Evolutionary conservation across 208 protist species (phyloP), one percentile per base, ranked within the genome.

Genomic region (Wallacemonas rigidus): DNA sequence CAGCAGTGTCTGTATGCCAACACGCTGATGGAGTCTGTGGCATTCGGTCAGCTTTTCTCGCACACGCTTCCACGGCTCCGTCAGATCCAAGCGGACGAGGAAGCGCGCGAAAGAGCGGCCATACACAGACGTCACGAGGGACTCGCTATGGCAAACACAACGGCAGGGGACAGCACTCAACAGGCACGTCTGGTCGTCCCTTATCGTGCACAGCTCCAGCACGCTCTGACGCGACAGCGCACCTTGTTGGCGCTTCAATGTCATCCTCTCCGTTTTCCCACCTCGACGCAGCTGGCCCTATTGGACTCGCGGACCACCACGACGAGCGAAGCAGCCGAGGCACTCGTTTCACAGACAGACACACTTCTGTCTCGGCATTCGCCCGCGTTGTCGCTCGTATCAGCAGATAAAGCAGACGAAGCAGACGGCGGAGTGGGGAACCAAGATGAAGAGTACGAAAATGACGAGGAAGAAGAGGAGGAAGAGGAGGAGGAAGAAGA

Each of bases 211-310:
- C 64, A 69, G 15, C 5, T 69, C 11, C 64, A 58, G 38, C 48
- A 26, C n/a, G 64, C 47, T 17, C 47, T 69, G 8, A 17, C 64
- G 7, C 64, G 45, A 15, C 64, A 69, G 64, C 12, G 26, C 35
- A 69, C 64, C 48, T 35, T 69, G 35, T 48, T 69, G 48, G 64
- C 54, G 8, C 48, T 69, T 3, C 60, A 65, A 26, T 11, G n/a
- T n/a, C 60, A 65, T 41, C 60, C 60, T 14, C 43, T 65, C 4
- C 6, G n/a, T 0, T 65, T 65, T 41, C 17, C 60, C 36, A 45
- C 40, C 36, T 65, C 60, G 15, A 6, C 36, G 43, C 60, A 65
- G 60, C 17, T 65, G 60, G n/a, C 15, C 15, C 40, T 65, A 4
- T 8, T 65, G 36, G 60, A 65, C 43, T 14, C 6, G 6, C 60